Evolutionary conservation across 2,329 filamentous ascomycete species (phyloP).

Genomic region (Leptographium wingfieldii): DNA sequence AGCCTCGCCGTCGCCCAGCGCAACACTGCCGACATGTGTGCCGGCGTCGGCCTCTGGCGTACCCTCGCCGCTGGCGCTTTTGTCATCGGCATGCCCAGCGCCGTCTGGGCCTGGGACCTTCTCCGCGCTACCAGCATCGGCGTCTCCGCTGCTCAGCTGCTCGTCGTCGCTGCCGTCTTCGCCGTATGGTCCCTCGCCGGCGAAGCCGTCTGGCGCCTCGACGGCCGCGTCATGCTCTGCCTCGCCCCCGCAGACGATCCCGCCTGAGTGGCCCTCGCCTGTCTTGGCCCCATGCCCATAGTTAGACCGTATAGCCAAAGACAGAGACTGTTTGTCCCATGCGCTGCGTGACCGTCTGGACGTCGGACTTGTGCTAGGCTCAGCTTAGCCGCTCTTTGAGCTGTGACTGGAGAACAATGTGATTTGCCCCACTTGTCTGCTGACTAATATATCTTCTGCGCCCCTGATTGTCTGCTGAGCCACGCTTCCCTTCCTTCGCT

Average conservation of each 20-base stretch:
- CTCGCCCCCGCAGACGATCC: slow-evolving; percentile 19
- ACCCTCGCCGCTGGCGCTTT: slow-evolving; percentile 29
- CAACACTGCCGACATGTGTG: slow-evolving; percentile 35
- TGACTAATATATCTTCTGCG: too few species aligned
- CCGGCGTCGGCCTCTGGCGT: slow-evolving; percentile 27
- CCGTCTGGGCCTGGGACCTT: slow-evolving; percentile 21
- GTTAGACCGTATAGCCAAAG: too few species aligned
- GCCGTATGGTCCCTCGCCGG: slow-evolving; percentile 28
- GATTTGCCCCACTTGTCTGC: too few species aligned
- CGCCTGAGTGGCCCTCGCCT: too few species aligned
- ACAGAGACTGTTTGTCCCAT: too few species aligned
- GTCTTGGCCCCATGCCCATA: too few species aligned
- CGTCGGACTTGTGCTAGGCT: too few species aligned
- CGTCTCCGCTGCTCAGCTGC: slow-evolving; percentile 27
- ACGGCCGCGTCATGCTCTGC: slow-evolving; percentile 34
- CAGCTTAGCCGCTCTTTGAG: too few species aligned
- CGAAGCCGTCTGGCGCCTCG: slow-evolving; percentile 27
- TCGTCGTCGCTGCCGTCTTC: slow-evolving; percentile 22
- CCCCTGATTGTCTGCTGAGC: too few species aligned
- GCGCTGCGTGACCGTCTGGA: too few species aligned
- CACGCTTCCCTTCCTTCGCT: too few species aligned
- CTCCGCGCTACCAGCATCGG: slow-evolving; percentile 27
- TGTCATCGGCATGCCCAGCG: slow-evolving; percentile 28
- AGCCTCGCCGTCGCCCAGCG: slow-evolving; percentile 33
- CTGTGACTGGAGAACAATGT: too few species aligned